These are phyloP conservation scores for Beauveria varroae DNA, from an alignment of 2,329 filamentous ascomycete genomes.

Conservation along the genomic window DNA sequence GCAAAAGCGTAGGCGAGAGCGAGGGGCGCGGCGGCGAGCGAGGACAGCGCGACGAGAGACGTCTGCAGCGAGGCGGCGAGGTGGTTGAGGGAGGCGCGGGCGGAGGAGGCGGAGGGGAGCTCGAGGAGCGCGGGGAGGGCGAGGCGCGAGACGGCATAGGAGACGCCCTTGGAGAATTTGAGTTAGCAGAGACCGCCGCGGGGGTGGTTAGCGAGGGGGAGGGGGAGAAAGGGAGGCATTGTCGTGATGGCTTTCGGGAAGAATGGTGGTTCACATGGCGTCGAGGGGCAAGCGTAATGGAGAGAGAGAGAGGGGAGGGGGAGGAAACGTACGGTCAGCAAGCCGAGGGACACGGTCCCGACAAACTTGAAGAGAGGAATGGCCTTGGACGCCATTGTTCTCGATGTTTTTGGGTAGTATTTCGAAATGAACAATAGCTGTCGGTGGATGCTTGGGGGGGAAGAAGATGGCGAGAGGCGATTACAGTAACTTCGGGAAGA, in stretches of 20 bases:
- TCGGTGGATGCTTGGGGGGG: neutral
- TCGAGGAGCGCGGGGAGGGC: constrained; percentile 73
- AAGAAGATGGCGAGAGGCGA: neutral
- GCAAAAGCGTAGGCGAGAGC: constrained; percentile 72
- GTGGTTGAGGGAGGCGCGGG: constrained; percentile 62
- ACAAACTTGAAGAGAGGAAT: constrained; percentile 85
- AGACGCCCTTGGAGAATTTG: constrained; percentile 60
- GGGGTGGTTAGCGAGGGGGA: too few species aligned
- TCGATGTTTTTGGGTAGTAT: neutral
- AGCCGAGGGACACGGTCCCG: constrained; percentile 79
- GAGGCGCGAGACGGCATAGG: constrained; percentile 72
- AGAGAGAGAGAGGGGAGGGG: too few species aligned
- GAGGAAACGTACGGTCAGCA: constrained; percentile 65
- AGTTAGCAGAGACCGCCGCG: neutral
- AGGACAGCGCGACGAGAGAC: constrained; percentile 60
- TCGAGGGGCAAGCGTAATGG: neutral
- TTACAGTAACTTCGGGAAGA: neutral
- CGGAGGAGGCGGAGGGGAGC: constrained; percentile 67
- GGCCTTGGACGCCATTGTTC: constrained; percentile 56
- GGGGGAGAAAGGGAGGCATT: neutral
- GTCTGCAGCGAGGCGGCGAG: constrained; percentile 55
- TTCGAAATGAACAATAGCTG: neutral
- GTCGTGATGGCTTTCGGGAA: neutral
- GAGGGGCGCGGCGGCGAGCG: constrained; percentile 63
- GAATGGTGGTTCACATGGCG: neutral